phyloP scores from a whole-genome alignment of 371 early-diverging fungal species.

The Mucor racemosus region DNA sequence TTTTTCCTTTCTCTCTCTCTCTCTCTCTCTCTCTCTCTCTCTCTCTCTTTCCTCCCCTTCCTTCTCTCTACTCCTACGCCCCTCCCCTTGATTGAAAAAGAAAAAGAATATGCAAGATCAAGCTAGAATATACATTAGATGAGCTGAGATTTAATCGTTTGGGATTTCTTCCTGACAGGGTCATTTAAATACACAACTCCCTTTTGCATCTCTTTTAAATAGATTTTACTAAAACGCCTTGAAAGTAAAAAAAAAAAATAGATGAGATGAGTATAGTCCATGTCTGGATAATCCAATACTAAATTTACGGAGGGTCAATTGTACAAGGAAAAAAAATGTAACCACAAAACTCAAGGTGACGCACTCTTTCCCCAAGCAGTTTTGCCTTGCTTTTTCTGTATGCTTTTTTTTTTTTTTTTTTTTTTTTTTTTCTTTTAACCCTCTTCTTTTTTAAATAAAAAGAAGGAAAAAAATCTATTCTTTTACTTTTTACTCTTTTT shows the following conservation, averaged over 20 bases:
- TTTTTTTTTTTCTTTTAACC: too few relatives aligned
- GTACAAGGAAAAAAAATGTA: not conserved
- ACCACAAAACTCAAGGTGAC: slow-evolving; percentile 2
- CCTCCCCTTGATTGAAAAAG: too few relatives aligned
- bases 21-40: slow-evolving; percentile 6
- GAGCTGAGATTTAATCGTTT: not conserved
- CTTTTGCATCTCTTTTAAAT: not conserved
- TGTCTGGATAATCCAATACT: not conserved
- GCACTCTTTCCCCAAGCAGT: slow-evolving; percentile 1
- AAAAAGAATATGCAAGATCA: slow-evolving; percentile 4
- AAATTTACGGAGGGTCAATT: not conserved
- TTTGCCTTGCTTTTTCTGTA: not conserved
- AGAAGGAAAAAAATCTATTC: slow-evolving; percentile 2
- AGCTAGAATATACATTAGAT: not conserved
- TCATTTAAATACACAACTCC: not conserved
- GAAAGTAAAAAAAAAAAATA: not conserved
- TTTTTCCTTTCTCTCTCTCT: slow-evolving; percentile 7
- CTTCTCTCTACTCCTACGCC: not conserved
- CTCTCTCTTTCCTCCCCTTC: slow-evolving; percentile 11
- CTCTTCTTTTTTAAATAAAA: not conserved
- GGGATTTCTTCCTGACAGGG: not conserved
- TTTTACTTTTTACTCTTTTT: slow-evolving; percentile 9
- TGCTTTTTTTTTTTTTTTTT: slow-evolving; percentile 2
- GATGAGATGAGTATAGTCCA: not conserved
- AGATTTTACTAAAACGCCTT: too few relatives aligned